A percentile compares a stretch with the other conserved stretches of the same genome.
phyloP scores from a whole-genome alignment of 352 stramenopile species.

The Globisporangium uncinulatum region DNA sequence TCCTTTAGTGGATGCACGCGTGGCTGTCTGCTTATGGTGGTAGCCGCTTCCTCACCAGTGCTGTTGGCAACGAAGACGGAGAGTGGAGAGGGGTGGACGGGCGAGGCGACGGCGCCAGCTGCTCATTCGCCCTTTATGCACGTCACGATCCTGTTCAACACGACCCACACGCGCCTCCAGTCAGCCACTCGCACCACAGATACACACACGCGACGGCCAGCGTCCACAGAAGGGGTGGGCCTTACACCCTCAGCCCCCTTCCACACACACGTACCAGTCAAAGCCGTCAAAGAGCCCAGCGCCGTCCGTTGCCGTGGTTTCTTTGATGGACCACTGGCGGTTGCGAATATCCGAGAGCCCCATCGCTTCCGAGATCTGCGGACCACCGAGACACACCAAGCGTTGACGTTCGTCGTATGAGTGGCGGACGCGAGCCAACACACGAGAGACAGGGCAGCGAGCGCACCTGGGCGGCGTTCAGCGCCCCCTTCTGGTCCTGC shows the following conservation, averaged over 20 bases:
- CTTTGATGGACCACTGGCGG: slow-evolving; percentile 99
- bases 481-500: slow-evolving; percentile 96
- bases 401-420: too few relatives aligned
- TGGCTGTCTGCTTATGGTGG: too few relatives aligned
- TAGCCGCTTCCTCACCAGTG: too few relatives aligned
- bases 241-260: background rate
- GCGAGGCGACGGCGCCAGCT: background rate
- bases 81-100: too few relatives aligned
- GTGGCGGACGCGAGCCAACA: background rate
- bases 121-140: slow-evolving; percentile 86
- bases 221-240: too few relatives aligned
- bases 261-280: slow-evolving; percentile 88
- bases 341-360: slow-evolving; percentile 97
- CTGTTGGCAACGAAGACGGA: too few relatives aligned
- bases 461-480: slow-evolving; percentile 80
- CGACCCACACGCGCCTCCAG: background rate
- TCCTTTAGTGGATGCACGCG: too few relatives aligned
- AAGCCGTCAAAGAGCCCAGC: slow-evolving; percentile 99
- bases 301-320: slow-evolving; percentile 97
- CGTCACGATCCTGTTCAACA: slow-evolving; percentile 77
- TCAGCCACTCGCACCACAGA: too few relatives aligned
- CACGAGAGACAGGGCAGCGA: background rate
- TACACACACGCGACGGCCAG: too few relatives aligned
- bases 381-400: too few relatives aligned
- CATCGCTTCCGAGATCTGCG: slow-evolving; percentile 97